These are phyloP conservation scores for Creolimax fragrantissima DNA, from an alignment of 78 protist species.

Conservation along the genomic window DNA sequence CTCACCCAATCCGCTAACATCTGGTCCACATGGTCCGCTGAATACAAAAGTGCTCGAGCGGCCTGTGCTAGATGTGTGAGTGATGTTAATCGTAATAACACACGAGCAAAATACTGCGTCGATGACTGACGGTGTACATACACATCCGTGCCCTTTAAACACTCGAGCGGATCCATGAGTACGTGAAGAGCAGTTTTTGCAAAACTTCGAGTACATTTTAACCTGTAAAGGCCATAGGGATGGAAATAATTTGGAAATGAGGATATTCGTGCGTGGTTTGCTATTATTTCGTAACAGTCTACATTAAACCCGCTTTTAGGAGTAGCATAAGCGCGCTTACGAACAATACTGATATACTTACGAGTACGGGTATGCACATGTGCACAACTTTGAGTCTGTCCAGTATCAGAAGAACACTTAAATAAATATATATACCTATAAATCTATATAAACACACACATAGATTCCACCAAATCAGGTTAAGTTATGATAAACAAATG, in stretches of 20 bases:
- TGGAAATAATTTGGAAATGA: too few relatives aligned
- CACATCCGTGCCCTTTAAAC: neutral
- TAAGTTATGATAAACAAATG: too few relatives aligned
- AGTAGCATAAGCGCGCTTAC: too few relatives aligned
- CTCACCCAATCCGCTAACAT: neutral
- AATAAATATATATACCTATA: neutral
- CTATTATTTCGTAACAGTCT: too few relatives aligned
- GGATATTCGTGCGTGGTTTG: too few relatives aligned
- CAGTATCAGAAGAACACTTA: too few relatives aligned
- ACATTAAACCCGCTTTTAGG: too few relatives aligned
- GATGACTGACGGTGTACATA: neutral
- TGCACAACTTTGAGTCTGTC: too few relatives aligned
- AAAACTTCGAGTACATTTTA: neutral
- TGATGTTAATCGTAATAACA: slow-evolving; percentile 10
- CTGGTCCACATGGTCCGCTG: neutral
- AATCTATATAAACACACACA: too few relatives aligned
- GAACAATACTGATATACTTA: too few relatives aligned
- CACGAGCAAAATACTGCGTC: neutral
- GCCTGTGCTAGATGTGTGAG: slow-evolving; percentile 29
- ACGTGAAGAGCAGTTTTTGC: slow-evolving; percentile 15
- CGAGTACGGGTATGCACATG: too few relatives aligned
- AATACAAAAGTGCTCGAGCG: neutral
- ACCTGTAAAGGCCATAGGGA: neutral
- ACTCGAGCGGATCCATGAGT: neutral
- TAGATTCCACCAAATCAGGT: too few relatives aligned